Conservation (phyloP, 768 basidiomycete genomes). For the Sutorius australiensis region DNA sequence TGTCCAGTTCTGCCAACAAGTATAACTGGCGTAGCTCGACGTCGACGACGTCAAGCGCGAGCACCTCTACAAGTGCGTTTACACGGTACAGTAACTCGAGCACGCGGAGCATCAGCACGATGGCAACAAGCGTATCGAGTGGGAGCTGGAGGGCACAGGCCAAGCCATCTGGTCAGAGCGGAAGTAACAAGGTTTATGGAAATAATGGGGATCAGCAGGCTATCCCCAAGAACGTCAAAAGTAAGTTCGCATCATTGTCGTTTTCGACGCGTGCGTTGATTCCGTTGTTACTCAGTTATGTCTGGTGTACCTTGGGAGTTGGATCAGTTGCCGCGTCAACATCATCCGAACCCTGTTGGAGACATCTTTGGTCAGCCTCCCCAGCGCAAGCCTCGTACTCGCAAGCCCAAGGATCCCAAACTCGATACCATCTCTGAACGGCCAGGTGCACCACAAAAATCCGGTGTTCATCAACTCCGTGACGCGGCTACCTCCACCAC, state of each 20-base stretch:
- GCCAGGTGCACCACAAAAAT: slow-evolving; percentile 42
- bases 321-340: slow-evolving; percentile 61
- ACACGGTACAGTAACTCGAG: slow-evolving; percentile 74
- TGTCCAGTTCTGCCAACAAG: slow-evolving; percentile 41
- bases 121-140: slow-evolving; percentile 75
- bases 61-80: slow-evolving; percentile 67
- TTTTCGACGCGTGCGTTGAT: neutral
- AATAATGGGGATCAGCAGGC: slow-evolving; percentile 25
- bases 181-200: slow-evolving; percentile 12
- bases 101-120: slow-evolving; percentile 69
- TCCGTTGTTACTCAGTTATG: slow-evolving; percentile 48
- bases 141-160: slow-evolving; percentile 64
- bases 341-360: slow-evolving; percentile 55
- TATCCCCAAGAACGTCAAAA: slow-evolving; percentile 73
- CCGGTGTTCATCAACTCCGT: slow-evolving; percentile 43
- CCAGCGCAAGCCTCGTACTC: slow-evolving; percentile 60
- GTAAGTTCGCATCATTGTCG: slow-evolving; percentile 44
- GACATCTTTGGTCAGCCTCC: slow-evolving; percentile 58
- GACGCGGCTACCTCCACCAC: slow-evolving; percentile 77
- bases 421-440: slow-evolving; percentile 78
- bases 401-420: slow-evolving; percentile 61
- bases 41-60: slow-evolving; percentile 65
- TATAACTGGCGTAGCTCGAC: slow-evolving; percentile 75
- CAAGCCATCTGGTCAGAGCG: slow-evolving; percentile 16
- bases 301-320: slow-evolving; percentile 76